Evolutionary conservation across 1,139 yeast genomes (phyloP), one percentile per base, ranked within the genome.

Genomic region (Magnusiomyces starmeri): DNA sequence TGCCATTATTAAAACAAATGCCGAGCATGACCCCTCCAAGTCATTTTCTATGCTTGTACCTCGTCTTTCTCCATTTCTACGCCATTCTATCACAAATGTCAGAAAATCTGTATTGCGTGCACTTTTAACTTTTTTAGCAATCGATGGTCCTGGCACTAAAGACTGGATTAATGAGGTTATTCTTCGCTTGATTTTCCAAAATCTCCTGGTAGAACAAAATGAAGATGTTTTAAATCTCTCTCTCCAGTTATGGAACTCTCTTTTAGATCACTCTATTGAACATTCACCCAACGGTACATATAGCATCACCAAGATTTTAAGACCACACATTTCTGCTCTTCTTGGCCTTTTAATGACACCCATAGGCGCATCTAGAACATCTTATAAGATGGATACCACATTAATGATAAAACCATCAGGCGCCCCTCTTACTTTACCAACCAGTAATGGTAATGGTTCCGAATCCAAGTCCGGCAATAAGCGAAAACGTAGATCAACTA

Each of bases 31-130:
- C 42, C 72, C 71, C 12, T 76, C 77, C 48, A 75, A 78, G 64
- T 74, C 83, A 2, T 86, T 92, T 62, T 81, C 83, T 51, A 75
- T 75, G 51, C 72, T 92, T 55, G 92, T 94, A n/a, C 98, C 98
- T 2, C 78, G 94, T 58, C 74, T 94, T 46, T 92, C 84, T 63
- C 97, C 97, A 21, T 94, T 92, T 62, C 75, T 94, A 59, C 80
- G 99, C 59, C 98, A 94, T 67, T 88, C 97, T 1, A 89, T 94
- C 55, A 79, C 94, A 2, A 86, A 89, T 63, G 98, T 94, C 12
- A 77, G 99, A 61, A 83, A 81, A 61, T 88, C 98, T 0, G 97
- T 90, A 2, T 71, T 94, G 41, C 79, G 87, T 56, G 85, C 97
- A 0, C 72, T 94, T 34, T 66, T 78, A 49, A 94, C 95, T 48